Evolutionary conservation across 1,284 basidiomycete species (phyloP).

Genomic region (Apiotrichum porosum): DNA sequence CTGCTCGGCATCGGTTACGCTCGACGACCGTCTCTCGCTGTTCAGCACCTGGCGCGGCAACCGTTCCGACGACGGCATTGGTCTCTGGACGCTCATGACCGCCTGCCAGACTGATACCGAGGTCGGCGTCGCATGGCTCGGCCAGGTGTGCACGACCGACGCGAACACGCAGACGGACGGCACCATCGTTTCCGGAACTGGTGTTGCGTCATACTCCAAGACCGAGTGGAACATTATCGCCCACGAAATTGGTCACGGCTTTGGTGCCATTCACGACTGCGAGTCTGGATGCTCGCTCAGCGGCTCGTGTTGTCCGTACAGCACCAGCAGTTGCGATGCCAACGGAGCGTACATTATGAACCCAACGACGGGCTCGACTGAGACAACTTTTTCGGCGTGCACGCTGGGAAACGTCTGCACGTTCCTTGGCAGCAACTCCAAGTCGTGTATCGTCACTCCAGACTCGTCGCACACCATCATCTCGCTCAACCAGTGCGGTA

Average conservation of each 20-base stretch:
- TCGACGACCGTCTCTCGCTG: constrained; percentile 67
- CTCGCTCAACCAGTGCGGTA: constrained; percentile 46
- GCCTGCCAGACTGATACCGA: constrained; percentile 50
- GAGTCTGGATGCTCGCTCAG: constrained; percentile 59
- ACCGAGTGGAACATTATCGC: constrained; percentile 68
- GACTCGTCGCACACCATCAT: constrained; percentile 26
- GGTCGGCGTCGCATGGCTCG: constrained; percentile 87
- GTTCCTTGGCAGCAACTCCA: background rate
- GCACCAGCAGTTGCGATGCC: constrained; percentile 60
- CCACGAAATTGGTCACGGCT: constrained; percentile 71
- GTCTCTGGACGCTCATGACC: constrained; percentile 87
- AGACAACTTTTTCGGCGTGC: constrained; percentile 71
- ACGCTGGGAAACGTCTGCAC: constrained; percentile 76
- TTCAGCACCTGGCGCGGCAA: constrained; percentile 79
- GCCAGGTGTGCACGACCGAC: constrained; percentile 63
- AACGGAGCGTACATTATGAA: constrained; percentile 71
- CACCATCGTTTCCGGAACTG: constrained; percentile 70
- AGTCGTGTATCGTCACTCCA: background rate
- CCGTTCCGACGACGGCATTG: constrained; percentile 63
- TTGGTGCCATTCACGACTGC: constrained; percentile 78
- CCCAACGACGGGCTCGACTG: constrained; percentile 62
- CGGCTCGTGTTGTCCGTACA: constrained; percentile 66
- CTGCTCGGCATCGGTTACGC: constrained; percentile 51
- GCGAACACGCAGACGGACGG: constrained; percentile 50
- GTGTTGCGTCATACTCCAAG: constrained; percentile 65